These are phyloP conservation scores for Eutypa lata DNA, from an alignment of 2,329 filamentous ascomycete species.

Conservation along the genomic window DNA sequence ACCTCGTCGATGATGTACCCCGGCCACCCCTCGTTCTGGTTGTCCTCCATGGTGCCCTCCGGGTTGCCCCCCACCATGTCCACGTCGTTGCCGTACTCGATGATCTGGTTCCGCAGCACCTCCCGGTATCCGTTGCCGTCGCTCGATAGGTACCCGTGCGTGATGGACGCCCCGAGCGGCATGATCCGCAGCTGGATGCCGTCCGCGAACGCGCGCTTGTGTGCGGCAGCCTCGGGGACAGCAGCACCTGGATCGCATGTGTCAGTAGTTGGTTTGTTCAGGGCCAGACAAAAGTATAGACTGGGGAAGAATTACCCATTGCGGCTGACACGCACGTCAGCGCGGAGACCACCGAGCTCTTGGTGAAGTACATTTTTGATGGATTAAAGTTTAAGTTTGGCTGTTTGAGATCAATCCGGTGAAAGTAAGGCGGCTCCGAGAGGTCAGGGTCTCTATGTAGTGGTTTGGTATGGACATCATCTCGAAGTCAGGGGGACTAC, in stretches of 20 bases:
- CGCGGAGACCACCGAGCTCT: not conserved
- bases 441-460: no score
- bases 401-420: not conserved
- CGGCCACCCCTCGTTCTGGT: slow-evolving; percentile 35
- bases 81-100: slow-evolving; percentile 25
- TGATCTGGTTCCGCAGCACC: slow-evolving; percentile 31
- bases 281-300: no score
- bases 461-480: no score
- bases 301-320: not conserved
- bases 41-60: slow-evolving; percentile 33
- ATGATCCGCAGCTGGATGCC: slow-evolving; percentile 30
- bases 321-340: not conserved
- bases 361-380: not conserved
- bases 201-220: slow-evolving; percentile 14
- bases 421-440: not conserved
- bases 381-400: not conserved
- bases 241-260: not conserved
- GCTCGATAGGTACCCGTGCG: slow-evolving; percentile 29
- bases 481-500: no score
- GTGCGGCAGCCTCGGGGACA: not conserved
- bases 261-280: not conserved
- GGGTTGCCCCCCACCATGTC: slow-evolving; percentile 35
- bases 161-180: slow-evolving; percentile 37
- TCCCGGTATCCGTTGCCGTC: slow-evolving; percentile 35
- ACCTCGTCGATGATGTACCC: slow-evolving; percentile 33